Conservation (phyloP, 768 basidiomycete genomes). For the Serendipita sp. region DNA sequence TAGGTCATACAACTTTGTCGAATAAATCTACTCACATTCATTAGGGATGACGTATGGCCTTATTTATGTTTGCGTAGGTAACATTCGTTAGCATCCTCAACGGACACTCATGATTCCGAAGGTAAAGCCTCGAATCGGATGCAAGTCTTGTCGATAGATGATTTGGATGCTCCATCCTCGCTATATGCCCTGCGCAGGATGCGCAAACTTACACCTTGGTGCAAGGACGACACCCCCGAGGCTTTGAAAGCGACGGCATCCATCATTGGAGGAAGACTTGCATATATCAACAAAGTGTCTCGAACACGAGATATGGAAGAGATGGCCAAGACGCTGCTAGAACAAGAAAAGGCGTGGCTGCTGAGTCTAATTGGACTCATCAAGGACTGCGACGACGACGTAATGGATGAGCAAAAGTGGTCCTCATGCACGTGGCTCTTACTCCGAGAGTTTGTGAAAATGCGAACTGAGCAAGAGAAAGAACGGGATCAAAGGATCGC, state of each 20-base stretch:
- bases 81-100: constrained; percentile 10
- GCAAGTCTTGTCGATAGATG: constrained; percentile 60
- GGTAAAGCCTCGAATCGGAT: constrained; percentile 60
- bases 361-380: constrained; percentile 68
- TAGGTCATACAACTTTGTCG: constrained; percentile 21
- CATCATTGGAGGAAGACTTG: constrained; percentile 56
- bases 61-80: constrained; percentile 48
- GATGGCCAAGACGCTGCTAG: constrained; percentile 48
- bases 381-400: constrained; percentile 67
- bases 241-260: constrained; percentile 29
- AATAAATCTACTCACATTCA: background rate
- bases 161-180: constrained; percentile 47
- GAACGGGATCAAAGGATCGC: constrained; percentile 27
- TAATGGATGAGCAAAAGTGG: constrained; percentile 78
- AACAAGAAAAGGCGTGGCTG: constrained; percentile 68
- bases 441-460: constrained; percentile 54
- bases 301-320: constrained; percentile 43
- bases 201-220: constrained; percentile 26
- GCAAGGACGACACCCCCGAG: constrained; percentile 27
- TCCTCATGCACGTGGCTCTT: constrained; percentile 70
- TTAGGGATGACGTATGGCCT: constrained; percentile 75
- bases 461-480: constrained; percentile 34
- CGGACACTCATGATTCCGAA: constrained; percentile 17
- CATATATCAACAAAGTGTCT: constrained; percentile 54
- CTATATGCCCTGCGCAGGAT: constrained; percentile 39